phyloP scores from a whole-genome alignment of 2,329 filamentous ascomycete species.

The Diaporthe australafricana region DNA sequence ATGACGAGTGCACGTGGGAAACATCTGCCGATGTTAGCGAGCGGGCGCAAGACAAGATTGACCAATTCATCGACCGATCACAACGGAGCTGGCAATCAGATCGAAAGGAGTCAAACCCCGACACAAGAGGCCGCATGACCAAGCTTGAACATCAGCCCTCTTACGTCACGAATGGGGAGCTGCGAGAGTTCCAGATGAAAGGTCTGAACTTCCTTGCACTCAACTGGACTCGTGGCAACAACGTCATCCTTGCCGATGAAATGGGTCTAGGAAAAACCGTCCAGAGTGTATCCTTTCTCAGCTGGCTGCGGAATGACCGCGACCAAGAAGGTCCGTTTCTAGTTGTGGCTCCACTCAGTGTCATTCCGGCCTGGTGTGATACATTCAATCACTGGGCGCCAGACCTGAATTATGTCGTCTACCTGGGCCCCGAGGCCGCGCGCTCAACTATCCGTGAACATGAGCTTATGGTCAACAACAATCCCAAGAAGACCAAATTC shows the following conservation, averaged over 20 bases:
- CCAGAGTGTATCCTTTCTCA: constrained; percentile 96
- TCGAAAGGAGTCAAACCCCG: constrained; percentile 78
- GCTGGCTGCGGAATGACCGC: constrained; percentile 92
- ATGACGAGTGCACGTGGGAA: constrained; percentile 97
- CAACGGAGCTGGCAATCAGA: constrained; percentile 86
- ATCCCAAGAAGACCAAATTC: constrained; percentile 91
- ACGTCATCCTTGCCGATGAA: constrained; percentile 97
- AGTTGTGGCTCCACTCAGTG: constrained; percentile 96
- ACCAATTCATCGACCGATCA: constrained; percentile 87
- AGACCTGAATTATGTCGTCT: constrained; percentile 96
- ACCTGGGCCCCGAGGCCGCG: constrained; percentile 89
- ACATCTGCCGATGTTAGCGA: constrained; percentile 77
- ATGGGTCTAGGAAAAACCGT: constrained; percentile 99
- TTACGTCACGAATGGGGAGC: constrained; percentile 85
- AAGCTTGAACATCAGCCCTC: constrained; percentile 84
- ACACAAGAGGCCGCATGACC: constrained; percentile 79
- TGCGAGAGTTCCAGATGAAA: constrained; percentile 92
- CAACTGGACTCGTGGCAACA: constrained; percentile 94
- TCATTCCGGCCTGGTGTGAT: constrained; percentile 97
- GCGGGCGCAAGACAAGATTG: constrained; percentile 89
- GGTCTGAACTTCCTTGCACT: constrained; percentile 95
- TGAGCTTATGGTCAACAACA: constrained; percentile 88
- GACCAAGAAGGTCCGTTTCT: constrained; percentile 94
- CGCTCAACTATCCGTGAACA: constrained; percentile 90
- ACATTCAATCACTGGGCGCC: constrained; percentile 98